Evolutionary conservation across 305 asterid species (phyloP), one percentile per base, ranked within the genome.

Genomic region (Petunia hybrid): DNA sequence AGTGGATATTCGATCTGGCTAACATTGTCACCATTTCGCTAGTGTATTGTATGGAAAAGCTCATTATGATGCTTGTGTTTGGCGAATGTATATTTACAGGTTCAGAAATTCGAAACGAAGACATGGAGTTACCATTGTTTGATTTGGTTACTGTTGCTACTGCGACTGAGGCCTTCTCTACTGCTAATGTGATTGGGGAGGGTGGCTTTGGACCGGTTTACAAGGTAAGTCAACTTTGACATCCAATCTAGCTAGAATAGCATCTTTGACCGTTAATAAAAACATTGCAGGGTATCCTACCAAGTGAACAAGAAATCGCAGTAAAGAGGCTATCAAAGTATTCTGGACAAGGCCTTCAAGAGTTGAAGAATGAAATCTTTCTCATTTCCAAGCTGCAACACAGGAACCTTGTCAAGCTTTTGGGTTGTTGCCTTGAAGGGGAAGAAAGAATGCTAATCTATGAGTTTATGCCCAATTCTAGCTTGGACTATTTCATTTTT

Each of bases 81-180:
- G 36, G 8, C 7, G 8, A n/a, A n/a, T 59, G 8, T 59, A 39
- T 42, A 46, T 42, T 68, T 38, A 68, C 75, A 68, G 75, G 75
- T 6, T 42, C 46, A 68, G 64, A 59, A 59, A 36, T 68, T 68
- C 36, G 8, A 13, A 46, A 68, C 8, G 51, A 68, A 13, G 75
- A 68, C 38, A 42, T 42, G 38, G 75, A 68, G 75, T 42, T 68
- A 8, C 76, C 56, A 68, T 41, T 68, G 76, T 68, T 68, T 68
- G 55, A 41, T 68, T 68, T 68, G 38, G 76, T 46, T 31, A 42
- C 76, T 40, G 76, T 41, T 68, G 6, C 55, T 14, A 40, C 8
- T 60, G 80, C 84, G 53, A 81, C 84, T 10, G 53, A 73, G 8
- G n/a, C 36, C 45, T 81, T 81, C 68, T 81, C 80, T 55, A 36